Evolutionary conservation across 2,329 filamentous ascomycete genomes (phyloP), one percentile per base, ranked within the genome.

Genomic region (Akanthomyces lecanii): DNA sequence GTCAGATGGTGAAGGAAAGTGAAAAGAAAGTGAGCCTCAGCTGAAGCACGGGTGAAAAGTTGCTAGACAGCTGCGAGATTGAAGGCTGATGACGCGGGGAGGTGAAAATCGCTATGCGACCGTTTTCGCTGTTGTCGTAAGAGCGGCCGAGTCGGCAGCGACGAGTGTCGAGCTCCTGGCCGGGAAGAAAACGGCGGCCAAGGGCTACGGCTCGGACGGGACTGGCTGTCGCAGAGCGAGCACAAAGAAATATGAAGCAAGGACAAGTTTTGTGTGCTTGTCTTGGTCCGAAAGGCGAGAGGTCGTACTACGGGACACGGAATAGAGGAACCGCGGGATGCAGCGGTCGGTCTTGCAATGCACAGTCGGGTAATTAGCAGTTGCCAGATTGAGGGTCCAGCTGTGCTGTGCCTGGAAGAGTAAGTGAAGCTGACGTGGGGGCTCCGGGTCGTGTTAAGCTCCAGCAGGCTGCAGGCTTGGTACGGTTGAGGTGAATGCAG

Each of bases 21-120:
- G n/a, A 51, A 28, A 33, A 40, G 33, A 45, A 61, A 64, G 58
- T 59, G 63, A 56, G 60, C 63, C 59, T 63, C 64, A 62, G 33
- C n/a, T 47, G 65, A 65, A 59, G 63, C 18, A 48, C 38, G 36
- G 12, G 50, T 45, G 62, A 61, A 65, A 36, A 8, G 48, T 36
- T 64, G 48, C n/a, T 14, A 44, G 38, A 44, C 21, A 36, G 33
- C 14, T 42, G 25, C n/a, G n/a, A 36, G n/a, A 21, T 16, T n/a
- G 21, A 10, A n/a, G 21, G 33, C 21, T 18, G 48, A 25, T 38
- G 6, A n/a, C 47, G 58, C 36, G 48, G 48, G 48, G 48, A 33
- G 30, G 33, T 11, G 21, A 4, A 28, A 61, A 54, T 30, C 30
- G 30, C 10, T 38, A 55, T 61, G 51, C 51, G 59, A 55, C 42